phyloP scores from a whole-genome alignment of 2,329 filamentous ascomycete species.

The Verruconis gallopava region DNA sequence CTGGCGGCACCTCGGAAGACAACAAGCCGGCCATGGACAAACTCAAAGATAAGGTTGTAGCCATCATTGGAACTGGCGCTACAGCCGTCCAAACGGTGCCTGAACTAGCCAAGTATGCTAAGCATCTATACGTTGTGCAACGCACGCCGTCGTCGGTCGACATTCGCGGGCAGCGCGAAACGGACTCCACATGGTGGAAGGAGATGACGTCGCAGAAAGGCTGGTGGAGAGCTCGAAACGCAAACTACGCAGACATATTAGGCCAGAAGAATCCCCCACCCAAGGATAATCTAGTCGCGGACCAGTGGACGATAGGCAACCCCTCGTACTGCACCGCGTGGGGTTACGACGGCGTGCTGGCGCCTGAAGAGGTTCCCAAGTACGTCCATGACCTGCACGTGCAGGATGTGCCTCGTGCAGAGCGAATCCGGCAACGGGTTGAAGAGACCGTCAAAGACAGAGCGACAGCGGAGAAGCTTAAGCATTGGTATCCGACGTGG shows the following conservation, averaged over 20 bases:
- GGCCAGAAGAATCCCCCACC: constrained; percentile 16
- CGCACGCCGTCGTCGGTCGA: constrained; percentile 26
- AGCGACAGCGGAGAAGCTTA: constrained; percentile 37
- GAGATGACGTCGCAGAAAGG: constrained; percentile 18
- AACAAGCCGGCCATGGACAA: constrained; percentile 16
- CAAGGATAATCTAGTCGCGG: constrained; percentile 32
- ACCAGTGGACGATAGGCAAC: constrained; percentile 33
- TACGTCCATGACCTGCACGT: constrained; percentile 26
- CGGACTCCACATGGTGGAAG: constrained; percentile 11
- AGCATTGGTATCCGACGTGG: constrained; percentile 46
- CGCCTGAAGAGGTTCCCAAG: constrained; percentile 25
- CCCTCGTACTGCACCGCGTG: constrained; percentile 26
- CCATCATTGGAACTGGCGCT: constrained; percentile 30
- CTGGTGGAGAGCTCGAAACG: constrained; percentile 37
- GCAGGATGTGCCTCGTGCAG: constrained; percentile 29
- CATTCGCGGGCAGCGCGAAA: constrained; percentile 17
- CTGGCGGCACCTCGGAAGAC: constrained; percentile 20
- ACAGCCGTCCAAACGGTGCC: constrained; percentile 28
- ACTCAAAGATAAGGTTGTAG: constrained; percentile 27
- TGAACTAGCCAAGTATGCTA: constrained; percentile 22
- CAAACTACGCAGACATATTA: constrained; percentile 32
- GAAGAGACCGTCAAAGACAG: constrained; percentile 37
- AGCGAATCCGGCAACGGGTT: constrained; percentile 32
- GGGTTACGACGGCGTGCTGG: constrained; percentile 22
- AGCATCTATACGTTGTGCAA: constrained; percentile 27